These are phyloP conservation scores for Sordariomycetes sp. DNA, from an alignment of 2,329 filamentous ascomycete genomes.

Conservation along the genomic window DNA sequence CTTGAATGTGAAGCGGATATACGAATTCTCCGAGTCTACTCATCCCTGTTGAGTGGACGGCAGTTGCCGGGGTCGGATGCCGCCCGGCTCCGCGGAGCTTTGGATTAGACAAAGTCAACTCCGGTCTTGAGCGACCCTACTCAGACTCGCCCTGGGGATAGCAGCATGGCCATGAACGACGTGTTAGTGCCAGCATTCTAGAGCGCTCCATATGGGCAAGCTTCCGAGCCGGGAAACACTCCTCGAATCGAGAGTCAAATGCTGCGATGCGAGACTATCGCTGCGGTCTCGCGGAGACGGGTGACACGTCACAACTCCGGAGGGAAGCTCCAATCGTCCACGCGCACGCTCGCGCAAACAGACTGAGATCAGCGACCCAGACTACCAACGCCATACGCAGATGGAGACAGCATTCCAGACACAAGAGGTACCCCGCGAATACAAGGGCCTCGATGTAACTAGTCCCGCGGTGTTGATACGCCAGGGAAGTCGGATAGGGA, in stretches of 20 bases:
- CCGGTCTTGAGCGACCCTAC: background rate
- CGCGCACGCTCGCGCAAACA: no score
- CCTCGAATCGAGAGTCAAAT: background rate
- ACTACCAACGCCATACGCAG: background rate
- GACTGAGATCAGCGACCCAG: background rate
- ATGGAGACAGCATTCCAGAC: background rate
- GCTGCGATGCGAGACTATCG: background rate
- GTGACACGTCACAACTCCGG: background rate
- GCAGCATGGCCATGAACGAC: no score
- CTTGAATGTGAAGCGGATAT: no score
- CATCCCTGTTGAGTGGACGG: no score
- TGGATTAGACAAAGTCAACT: no score
- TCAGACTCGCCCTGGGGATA: background rate
- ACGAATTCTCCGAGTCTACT: no score
- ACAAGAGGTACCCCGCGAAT: background rate
- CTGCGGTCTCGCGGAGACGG: background rate
- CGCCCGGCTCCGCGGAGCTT: no score
- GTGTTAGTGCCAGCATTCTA: no score
- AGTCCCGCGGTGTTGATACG: background rate
- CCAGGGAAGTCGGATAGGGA: background rate
- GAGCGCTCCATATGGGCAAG: background rate
- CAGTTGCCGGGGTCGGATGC: no score
- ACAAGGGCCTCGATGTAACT: background rate
- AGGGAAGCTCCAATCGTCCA: background rate
- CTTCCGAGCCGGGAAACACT: background rate